A percentile compares a stretch with the other conserved stretches of the same genome.
These are phyloP conservation scores for Bretschneidera sinensis DNA, from an alignment of 345 rosid genomes.

Conservation along the genomic window DNA sequence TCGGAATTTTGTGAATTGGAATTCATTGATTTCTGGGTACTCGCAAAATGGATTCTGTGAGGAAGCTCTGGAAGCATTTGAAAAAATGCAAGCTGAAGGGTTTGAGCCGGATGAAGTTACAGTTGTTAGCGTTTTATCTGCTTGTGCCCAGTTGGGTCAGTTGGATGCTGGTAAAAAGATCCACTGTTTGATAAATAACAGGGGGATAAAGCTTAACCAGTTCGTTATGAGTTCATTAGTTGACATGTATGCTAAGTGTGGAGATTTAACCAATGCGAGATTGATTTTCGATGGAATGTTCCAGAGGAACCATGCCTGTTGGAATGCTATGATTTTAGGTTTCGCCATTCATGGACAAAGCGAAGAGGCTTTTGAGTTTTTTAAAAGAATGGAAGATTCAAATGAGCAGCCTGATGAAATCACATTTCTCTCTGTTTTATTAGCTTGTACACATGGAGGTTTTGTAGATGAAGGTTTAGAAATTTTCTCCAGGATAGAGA, in stretches of 20 bases:
- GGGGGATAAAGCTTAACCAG: conserved; percentile 41
- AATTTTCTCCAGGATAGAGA: conserved; percentile 55
- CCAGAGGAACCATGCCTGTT: conserved; percentile 43
- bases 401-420: conserved; percentile 48
- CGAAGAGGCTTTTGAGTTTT: conserved; percentile 55
- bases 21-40: conserved; percentile 62
- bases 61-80: conserved; percentile 51
- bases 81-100: conserved; percentile 50
- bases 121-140: conserved; percentile 53
- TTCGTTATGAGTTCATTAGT: conserved; percentile 56
- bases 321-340: conserved; percentile 78
- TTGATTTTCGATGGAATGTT: conserved; percentile 48
- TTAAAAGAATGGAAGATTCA: conserved; percentile 48
- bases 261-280: conserved; percentile 52
- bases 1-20: conserved; percentile 67
- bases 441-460: conserved; percentile 77
- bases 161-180: conserved; percentile 58
- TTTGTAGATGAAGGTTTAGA: conserved; percentile 56
- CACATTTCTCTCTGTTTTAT: conserved; percentile 51
- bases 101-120: conserved; percentile 64
- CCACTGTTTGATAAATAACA: conserved; percentile 35
- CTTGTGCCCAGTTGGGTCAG: conserved; percentile 66
- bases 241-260: conserved; percentile 81
- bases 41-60: conserved; percentile 51
- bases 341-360: conserved; percentile 54